Conservation (phyloP, 1,139 yeast genomes). For the Sugiyamaella castrensis region DNA sequence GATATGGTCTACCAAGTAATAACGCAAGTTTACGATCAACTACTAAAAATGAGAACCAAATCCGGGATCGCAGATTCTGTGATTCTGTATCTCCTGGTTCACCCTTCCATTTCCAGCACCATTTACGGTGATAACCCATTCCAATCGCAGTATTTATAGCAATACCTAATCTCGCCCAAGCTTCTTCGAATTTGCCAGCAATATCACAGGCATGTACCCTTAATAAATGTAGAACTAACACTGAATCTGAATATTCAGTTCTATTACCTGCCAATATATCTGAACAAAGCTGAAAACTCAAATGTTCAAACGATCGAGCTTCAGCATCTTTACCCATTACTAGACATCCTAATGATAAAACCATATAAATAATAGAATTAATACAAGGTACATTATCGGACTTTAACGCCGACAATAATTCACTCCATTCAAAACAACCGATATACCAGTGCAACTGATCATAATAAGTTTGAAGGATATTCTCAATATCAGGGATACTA, state of each 20-base stretch:
- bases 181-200: constrained; percentile 22
- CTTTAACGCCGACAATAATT: constrained; percentile 17
- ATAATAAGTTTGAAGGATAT: constrained; percentile 19
- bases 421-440: constrained; percentile 23
- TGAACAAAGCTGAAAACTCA: constrained; percentile 6
- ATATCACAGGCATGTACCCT: constrained; percentile 20
- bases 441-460: constrained; percentile 23
- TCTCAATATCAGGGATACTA: constrained; percentile 19
- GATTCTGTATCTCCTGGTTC: constrained; percentile 4
- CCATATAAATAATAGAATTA: constrained; percentile 22
- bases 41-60: constrained; percentile 22
- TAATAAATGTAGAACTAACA: constrained; percentile 14
- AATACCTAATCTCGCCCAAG: constrained; percentile 21
- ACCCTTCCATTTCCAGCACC: constrained; percentile 17
- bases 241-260: constrained; percentile 12
- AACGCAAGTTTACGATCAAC: constrained; percentile 22
- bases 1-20: constrained; percentile 23
- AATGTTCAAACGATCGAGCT: constrained; percentile 15
- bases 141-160: constrained; percentile 22
- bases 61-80: constrained; percentile 14
- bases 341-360: constrained; percentile 20
- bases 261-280: constrained; percentile 7
- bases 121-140: constrained; percentile 26
- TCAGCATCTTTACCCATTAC: constrained; percentile 16
- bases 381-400: constrained; percentile 20